Percentiles rank a stretch among this genome's conserved stretches.
phyloP scores from a whole-genome alignment of 257 asterid species.

The Nicotiana tomentosiformis region DNA sequence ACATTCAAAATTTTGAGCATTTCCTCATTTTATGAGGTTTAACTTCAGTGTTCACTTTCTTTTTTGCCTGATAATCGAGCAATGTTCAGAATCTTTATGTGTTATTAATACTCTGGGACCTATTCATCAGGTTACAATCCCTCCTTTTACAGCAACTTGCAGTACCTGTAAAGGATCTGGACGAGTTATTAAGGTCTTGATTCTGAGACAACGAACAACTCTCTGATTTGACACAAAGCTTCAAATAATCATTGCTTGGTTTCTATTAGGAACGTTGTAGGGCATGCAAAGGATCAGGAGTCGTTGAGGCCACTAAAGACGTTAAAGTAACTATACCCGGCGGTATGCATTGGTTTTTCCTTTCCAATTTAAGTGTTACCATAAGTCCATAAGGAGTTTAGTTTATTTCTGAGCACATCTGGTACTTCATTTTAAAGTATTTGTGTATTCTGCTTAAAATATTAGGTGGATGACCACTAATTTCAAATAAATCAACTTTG shows the following conservation, averaged over 20 bases:
- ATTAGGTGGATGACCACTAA: not conserved
- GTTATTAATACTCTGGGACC: not conserved
- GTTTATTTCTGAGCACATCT: not conserved
- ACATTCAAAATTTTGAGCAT: not conserved
- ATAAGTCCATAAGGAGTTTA: not conserved
- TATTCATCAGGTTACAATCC: slow-evolving; percentile 57
- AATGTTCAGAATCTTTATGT: not conserved
- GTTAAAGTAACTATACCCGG: slow-evolving; percentile 77
- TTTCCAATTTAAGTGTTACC: not conserved
- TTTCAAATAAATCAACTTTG: not conserved
- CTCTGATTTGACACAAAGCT: slow-evolving; percentile 6
- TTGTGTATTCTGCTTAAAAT: not conserved
- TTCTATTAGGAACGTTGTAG: slow-evolving; percentile 51
- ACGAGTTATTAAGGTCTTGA: slow-evolving; percentile 57
- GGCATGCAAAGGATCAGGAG: slow-evolving; percentile 75
- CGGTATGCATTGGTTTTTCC: slow-evolving; percentile 41
- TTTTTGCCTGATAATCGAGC: not conserved
- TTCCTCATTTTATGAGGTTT: not conserved
- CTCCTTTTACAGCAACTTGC: slow-evolving; percentile 77
- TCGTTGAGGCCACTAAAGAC: slow-evolving; percentile 59
- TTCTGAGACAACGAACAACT: slow-evolving; percentile 9
- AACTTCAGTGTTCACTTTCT: not conserved
- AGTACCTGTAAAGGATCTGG: slow-evolving; percentile 74
- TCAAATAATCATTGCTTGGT: not conserved
- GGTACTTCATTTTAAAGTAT: not conserved